Evolutionary conservation across 140 eudicot genomes (phyloP).

Genomic region (Cichorium intybus): DNA sequence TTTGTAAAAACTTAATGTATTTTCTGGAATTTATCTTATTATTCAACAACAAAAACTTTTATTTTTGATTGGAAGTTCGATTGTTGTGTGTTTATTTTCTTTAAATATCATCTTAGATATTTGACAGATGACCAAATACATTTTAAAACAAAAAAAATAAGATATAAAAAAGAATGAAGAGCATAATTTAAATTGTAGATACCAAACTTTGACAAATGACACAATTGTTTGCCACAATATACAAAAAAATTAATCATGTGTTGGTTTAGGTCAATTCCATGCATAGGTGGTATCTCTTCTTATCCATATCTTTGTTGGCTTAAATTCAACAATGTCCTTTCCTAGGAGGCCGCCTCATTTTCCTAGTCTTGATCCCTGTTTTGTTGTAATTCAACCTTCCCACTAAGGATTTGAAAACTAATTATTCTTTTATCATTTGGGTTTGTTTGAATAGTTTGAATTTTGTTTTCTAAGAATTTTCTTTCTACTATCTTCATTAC

Average conservation of each 20-base stretch:
- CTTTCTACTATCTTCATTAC: too few relatives aligned
- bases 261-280: conserved; percentile 25
- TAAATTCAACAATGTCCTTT: conserved; percentile 20
- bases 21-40: too few relatives aligned
- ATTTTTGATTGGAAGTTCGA: too few relatives aligned
- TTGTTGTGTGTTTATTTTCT: too few relatives aligned
- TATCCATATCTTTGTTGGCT: conserved; percentile 38
- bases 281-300: conserved; percentile 31
- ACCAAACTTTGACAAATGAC: conserved; percentile 22
- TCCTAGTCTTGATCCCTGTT: conserved; percentile 5
- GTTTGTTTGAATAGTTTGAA: too few relatives aligned
- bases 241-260: neutral
- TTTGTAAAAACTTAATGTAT: too few relatives aligned
- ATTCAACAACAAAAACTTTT: too few relatives aligned
- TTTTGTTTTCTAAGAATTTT: too few relatives aligned
- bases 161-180: neutral
- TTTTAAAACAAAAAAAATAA: neutral
- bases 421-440: neutral
- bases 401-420: neutral
- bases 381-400: neutral
- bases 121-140: too few relatives aligned
- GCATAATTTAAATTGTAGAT: neutral
- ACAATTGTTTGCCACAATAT: conserved; percentile 5
- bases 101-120: too few relatives aligned
- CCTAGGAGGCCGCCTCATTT: conserved; percentile 29